These are phyloP conservation scores for Tephrocybe sp. DNA, from an alignment of 768 basidiomycete genomes.

Conservation along the genomic window DNA sequence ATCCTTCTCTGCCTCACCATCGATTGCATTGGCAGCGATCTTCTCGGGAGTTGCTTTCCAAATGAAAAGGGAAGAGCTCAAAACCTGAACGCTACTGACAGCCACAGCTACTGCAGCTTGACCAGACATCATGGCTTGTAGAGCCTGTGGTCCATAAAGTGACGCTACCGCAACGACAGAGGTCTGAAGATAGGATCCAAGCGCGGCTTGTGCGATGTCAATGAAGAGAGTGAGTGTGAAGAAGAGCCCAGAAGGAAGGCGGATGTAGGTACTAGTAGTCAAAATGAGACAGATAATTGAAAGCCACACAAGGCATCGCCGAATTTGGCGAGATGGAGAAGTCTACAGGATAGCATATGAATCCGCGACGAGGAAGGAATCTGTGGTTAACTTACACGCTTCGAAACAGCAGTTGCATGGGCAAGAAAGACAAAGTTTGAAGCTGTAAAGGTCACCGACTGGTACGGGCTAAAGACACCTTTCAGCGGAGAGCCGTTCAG, in stretches of 20 bases:
- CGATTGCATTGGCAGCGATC: conserved; percentile 24
- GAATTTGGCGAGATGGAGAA: conserved; percentile 56
- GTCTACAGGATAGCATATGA: conserved; percentile 36
- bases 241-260: conserved; percentile 51
- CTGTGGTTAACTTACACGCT: conserved; percentile 47
- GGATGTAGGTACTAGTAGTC: conserved; percentile 63
- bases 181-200: conserved; percentile 75
- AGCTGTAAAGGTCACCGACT: conserved; percentile 60
- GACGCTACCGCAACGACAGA: conserved; percentile 79
- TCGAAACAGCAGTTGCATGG: conserved; percentile 67
- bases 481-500: conserved; percentile 57
- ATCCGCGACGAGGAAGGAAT: background rate
- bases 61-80: conserved; percentile 59
- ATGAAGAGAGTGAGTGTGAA: conserved; percentile 64
- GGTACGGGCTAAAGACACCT: conserved; percentile 60
- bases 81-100: conserved; percentile 72
- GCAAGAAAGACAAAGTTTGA: conserved; percentile 71
- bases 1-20: conserved; percentile 56
- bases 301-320: conserved; percentile 48
- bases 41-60: conserved; percentile 35
- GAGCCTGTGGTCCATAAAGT: conserved; percentile 67
- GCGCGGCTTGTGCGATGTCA: conserved; percentile 54
- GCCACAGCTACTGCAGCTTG: conserved; percentile 86
- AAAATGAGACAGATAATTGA: conserved; percentile 55
- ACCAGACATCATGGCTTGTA: conserved; percentile 78